These are phyloP conservation scores for Vigna reflexopilosa DNA, from an alignment of 306 rosid genomes.

Conservation along the genomic window DNA sequence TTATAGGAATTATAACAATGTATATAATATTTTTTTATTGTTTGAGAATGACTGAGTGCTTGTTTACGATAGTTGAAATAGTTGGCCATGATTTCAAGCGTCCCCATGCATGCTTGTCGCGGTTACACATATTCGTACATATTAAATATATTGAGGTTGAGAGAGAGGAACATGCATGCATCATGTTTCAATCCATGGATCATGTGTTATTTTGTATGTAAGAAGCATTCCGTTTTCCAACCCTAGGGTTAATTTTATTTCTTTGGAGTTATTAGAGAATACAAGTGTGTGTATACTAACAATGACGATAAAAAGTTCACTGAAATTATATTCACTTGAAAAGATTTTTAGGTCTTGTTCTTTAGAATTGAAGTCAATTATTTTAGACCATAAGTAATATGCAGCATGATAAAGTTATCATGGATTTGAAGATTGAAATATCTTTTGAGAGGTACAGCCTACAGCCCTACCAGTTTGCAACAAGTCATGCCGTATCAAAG, in stretches of 20 bases:
- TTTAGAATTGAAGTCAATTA: no score
- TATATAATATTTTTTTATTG: not conserved
- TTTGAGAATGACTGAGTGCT: not conserved
- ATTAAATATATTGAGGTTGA: not conserved
- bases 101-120: not conserved
- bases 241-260: not conserved
- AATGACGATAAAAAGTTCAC: no score
- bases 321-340: no score
- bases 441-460: no score
- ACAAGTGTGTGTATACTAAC: no score
- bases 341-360: no score
- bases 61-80: not conserved
- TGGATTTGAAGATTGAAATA: no score
- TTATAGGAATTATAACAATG: not conserved
- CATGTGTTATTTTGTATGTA: constrained; percentile 5
- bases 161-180: constrained; percentile 29
- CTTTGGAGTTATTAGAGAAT: no score
- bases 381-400: no score
- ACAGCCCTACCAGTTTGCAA: no score
- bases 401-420: no score
- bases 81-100: not conserved
- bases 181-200: constrained; percentile 29
- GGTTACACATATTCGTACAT: not conserved
- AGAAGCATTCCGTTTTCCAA: constrained; percentile 18
- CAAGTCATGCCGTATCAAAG: no score